phyloP scores from a whole-genome alignment of 1,284 basidiomycete species.

The Tylopilus orsonianus region DNA sequence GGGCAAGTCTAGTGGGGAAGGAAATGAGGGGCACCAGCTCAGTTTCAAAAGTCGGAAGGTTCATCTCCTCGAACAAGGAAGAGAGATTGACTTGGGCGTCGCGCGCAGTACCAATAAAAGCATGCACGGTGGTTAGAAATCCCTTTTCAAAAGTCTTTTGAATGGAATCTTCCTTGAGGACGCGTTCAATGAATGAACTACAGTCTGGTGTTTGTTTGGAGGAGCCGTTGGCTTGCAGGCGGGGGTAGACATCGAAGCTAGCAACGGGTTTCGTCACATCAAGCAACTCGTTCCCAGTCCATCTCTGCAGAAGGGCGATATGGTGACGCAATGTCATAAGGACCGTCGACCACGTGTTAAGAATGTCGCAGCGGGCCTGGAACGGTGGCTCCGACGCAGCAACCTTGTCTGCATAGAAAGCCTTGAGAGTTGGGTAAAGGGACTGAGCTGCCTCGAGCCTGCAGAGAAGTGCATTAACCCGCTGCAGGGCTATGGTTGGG shows the following conservation, averaged over 20 bases:
- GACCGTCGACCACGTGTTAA: slow-evolving; percentile 88
- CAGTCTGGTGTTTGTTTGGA: slow-evolving; percentile 50
- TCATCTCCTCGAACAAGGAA: slow-evolving; percentile 75
- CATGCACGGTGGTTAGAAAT: slow-evolving; percentile 84
- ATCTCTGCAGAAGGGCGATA: slow-evolving; percentile 76
- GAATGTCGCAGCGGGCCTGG: slow-evolving; percentile 77
- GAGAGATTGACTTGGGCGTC: slow-evolving; percentile 85
- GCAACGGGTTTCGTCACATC: slow-evolving; percentile 81
- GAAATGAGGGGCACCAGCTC: slow-evolving; percentile 93
- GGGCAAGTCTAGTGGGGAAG: slow-evolving; percentile 93
- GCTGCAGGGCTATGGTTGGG: slow-evolving; percentile 58
- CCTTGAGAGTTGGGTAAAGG: slow-evolving; percentile 83
- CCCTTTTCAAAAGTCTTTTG: slow-evolving; percentile 94
- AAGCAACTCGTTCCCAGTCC: slow-evolving; percentile 90
- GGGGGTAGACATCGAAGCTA: slow-evolving; percentile 46
- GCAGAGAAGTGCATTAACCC: slow-evolving; percentile 73
- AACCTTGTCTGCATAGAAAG: slow-evolving; percentile 79
- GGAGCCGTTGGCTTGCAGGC: slow-evolving; percentile 29
- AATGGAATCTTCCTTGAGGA: slow-evolving; percentile 95
- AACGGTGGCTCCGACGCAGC: slow-evolving; percentile 66
- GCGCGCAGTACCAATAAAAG: slow-evolving; percentile 84
- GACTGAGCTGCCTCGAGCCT: slow-evolving; percentile 83
- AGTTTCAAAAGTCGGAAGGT: slow-evolving; percentile 89
- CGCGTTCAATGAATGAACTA: slow-evolving; percentile 88
- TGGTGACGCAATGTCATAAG: slow-evolving; percentile 78